Percentiles rank a stretch among this genome's conserved stretches.
Evolutionary conservation across 306 rosid species (phyloP).

Genomic region (Carpinus viminea): DNA sequence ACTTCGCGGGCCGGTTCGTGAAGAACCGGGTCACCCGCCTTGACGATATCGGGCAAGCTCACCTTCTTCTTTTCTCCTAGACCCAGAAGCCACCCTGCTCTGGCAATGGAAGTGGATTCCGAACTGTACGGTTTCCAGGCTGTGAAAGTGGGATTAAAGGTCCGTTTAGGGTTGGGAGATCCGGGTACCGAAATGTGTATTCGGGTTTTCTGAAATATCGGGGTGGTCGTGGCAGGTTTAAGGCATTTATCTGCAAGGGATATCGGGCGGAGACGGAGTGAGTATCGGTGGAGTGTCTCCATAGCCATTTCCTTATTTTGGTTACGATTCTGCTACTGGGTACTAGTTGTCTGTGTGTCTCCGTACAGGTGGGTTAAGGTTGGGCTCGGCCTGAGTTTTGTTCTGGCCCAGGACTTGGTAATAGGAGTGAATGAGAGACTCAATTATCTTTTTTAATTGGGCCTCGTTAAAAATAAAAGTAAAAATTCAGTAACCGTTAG

Average conservation of each 20-base stretch:
- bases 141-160: conserved; percentile 8
- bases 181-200: conserved; percentile 2
- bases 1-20: conserved; percentile 82
- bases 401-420: background rate
- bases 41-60: conserved; percentile 63
- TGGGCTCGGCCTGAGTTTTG: background rate
- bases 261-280: conserved; percentile 43
- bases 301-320: conserved; percentile 30
- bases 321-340: background rate
- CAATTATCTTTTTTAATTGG: too few relatives aligned
- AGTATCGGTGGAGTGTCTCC: conserved; percentile 52
- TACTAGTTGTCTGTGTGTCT: too few relatives aligned
- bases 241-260: conserved; percentile 22
- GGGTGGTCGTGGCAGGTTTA: conserved; percentile 8
- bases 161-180: conserved; percentile 14
- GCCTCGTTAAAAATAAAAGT: too few relatives aligned
- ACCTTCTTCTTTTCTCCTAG: conserved; percentile 52
- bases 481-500: too few relatives aligned
- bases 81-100: conserved; percentile 87
- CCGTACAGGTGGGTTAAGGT: background rate
- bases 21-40: conserved; percentile 93
- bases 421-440: too few relatives aligned
- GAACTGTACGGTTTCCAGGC: conserved; percentile 30
- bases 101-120: conserved; percentile 37
- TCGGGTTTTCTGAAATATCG: conserved; percentile 23